Evolutionary conservation across 2,329 filamentous ascomycete genomes (phyloP).

Genomic region (Scopulariopsis brevicaulis): DNA sequence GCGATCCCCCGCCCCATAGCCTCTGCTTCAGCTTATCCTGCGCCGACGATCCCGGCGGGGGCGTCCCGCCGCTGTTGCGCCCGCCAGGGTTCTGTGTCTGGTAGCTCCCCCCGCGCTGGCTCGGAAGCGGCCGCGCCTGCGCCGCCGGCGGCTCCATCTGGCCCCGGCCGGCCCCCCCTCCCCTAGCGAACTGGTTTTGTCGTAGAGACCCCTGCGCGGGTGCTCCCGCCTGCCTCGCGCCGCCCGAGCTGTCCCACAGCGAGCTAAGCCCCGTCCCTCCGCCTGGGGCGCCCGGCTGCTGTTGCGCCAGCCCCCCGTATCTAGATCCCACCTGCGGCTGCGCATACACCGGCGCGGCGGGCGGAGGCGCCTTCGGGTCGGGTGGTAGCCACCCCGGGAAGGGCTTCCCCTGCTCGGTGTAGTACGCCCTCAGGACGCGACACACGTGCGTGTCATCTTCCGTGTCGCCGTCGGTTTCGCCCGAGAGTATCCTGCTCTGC

Average conservation of each 20-base stretch:
- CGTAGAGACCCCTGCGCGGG: constrained; percentile 10
- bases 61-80: constrained; percentile 6
- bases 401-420: constrained; percentile 72
- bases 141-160: constrained; percentile 17
- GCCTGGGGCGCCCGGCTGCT: constrained; percentile 10
- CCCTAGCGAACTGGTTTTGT: constrained; percentile 1
- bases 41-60: constrained; percentile 37
- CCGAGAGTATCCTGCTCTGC: constrained; percentile 56
- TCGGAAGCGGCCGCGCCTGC: constrained; percentile 51
- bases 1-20: constrained; percentile 50
- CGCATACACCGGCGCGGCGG: constrained; percentile 40
- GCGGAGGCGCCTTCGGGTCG: constrained; percentile 62
- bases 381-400: constrained; percentile 83
- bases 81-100: constrained; percentile 23
- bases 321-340: constrained; percentile 38
- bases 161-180: not conserved
- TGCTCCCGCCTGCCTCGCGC: constrained; percentile 1
- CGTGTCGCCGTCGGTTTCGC: constrained; percentile 58
- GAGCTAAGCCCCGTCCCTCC: constrained; percentile 36
- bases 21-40: constrained; percentile 76
- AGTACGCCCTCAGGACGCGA: constrained; percentile 85
- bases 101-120: constrained; percentile 64
- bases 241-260: constrained; percentile 38
- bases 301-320: constrained; percentile 34
- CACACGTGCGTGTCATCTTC: constrained; percentile 93